Evolutionary conservation across 768 basidiomycete genomes (phyloP).

Genomic region (Phaffia australis): DNA sequence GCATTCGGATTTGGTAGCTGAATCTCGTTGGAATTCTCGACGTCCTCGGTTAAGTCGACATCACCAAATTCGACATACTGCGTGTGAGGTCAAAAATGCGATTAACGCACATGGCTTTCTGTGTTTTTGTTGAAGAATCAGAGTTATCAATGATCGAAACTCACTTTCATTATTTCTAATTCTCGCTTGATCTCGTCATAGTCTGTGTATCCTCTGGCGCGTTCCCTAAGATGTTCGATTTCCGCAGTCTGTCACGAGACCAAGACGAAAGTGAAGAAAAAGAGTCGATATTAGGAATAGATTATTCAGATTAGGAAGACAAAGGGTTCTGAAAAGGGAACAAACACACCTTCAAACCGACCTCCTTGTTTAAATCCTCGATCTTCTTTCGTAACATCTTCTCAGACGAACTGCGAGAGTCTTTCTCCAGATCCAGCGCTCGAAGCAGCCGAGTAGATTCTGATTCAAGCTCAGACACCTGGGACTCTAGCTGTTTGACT

Average conservation of each 20-base stretch:
- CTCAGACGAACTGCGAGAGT: conserved; percentile 51
- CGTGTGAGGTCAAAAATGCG: background rate
- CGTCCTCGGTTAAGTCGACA: conserved; percentile 40
- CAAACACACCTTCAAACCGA: conserved; percentile 40
- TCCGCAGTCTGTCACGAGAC: conserved; percentile 43
- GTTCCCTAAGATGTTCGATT: conserved; percentile 55
- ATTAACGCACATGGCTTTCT: background rate
- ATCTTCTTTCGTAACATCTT: conserved; percentile 44
- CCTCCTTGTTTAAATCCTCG: conserved; percentile 54
- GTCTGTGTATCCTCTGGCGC: conserved; percentile 63
- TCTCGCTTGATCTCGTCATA: conserved; percentile 98
- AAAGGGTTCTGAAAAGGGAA: conserved; percentile 41
- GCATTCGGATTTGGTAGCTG: conserved; percentile 75
- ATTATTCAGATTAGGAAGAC: background rate
- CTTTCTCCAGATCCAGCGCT: conserved; percentile 45
- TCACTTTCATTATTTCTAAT: conserved; percentile 94
- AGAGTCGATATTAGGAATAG: no score
- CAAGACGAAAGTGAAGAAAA: conserved; percentile 30
- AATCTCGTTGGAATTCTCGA: conserved; percentile 41
- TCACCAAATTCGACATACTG: conserved; percentile 94
- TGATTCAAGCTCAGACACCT: conserved; percentile 62
- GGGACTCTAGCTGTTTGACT: conserved; percentile 59
- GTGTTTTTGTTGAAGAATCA: background rate
- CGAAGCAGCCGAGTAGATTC: conserved; percentile 61
- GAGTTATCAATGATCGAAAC: conserved; percentile 20